A percentile compares a stretch with the other conserved stretches of the same genome.
Conservation (phyloP, 345 rosid genomes). For the Toxicodendron radicans region DNA sequence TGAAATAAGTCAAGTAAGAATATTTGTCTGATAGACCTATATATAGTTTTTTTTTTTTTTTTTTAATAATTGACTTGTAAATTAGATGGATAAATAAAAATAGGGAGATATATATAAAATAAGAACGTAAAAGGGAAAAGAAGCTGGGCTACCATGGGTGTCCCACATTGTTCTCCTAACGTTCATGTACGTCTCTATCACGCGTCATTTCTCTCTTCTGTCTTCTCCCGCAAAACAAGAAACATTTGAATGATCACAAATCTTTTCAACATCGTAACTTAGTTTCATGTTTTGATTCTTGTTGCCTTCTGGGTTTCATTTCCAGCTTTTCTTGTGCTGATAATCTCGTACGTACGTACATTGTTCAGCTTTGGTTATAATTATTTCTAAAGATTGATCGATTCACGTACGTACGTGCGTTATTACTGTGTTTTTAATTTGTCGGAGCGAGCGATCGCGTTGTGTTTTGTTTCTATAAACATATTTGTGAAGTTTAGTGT, state of each 20-base stretch:
- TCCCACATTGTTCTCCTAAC: constrained; percentile 36
- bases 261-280: not conserved
- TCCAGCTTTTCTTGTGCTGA: too few relatives aligned
- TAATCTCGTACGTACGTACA: too few relatives aligned
- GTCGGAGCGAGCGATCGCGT: not conserved
- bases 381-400: not conserved
- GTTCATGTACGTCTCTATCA: constrained; percentile 15
- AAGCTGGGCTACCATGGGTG: constrained; percentile 16
- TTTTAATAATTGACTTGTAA: not conserved
- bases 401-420: not conserved
- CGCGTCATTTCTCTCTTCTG: constrained; percentile 19
- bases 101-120: not conserved
- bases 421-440: not conserved
- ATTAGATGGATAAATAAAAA: constrained; percentile 4
- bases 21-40: too few relatives aligned
- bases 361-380: too few relatives aligned
- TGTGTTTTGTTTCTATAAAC: not conserved
- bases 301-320: not conserved
- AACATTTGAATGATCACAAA: constrained; percentile 15
- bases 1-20: too few relatives aligned
- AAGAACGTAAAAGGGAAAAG: not conserved
- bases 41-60: not conserved
- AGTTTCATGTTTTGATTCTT: not conserved
- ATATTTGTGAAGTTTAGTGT: not conserved
- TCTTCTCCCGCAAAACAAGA: constrained; percentile 23